phyloP scores from a whole-genome alignment of 768 basidiomycete genomes.

The Tephrocybe sp. region DNA sequence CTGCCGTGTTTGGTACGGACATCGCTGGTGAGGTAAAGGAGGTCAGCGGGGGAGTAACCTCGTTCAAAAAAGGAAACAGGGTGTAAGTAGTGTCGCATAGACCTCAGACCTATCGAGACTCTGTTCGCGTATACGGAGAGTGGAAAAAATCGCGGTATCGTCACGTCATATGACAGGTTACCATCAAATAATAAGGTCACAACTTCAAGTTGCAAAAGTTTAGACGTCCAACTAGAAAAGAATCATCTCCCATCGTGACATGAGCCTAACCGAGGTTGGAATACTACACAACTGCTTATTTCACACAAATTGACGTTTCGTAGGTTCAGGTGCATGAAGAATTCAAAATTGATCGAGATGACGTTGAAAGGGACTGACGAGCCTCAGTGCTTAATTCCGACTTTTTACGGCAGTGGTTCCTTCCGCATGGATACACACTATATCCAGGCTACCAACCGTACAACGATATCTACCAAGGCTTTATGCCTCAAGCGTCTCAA shows the following conservation, averaged over 20 bases:
- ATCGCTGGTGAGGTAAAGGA: constrained; percentile 50
- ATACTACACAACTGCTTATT: no score
- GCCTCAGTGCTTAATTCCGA: neutral
- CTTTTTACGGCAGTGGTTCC: neutral
- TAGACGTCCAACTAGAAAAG: no score
- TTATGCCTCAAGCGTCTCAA: neutral
- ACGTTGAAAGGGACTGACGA: neutral
- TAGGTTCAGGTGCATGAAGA: no score
- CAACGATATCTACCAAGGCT: neutral
- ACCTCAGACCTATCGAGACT: no score
- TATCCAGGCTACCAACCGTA: neutral
- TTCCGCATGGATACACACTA: neutral
- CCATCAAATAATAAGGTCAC: no score
- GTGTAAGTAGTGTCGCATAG: constrained; percentile 45
- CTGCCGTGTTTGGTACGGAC: constrained; percentile 48
- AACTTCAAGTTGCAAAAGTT: no score
- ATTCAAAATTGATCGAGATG: neutral
- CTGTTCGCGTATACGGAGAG: no score
- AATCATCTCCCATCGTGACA: no score
- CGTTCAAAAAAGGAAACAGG: constrained; percentile 51
- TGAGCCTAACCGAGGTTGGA: no score
- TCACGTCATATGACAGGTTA: no score
- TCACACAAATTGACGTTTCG: no score
- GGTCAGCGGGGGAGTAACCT: constrained; percentile 51
- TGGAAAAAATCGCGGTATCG: no score